Conservation (phyloP, 2,329 filamentous ascomycete species). For the Macroventuria anomochaeta region DNA sequence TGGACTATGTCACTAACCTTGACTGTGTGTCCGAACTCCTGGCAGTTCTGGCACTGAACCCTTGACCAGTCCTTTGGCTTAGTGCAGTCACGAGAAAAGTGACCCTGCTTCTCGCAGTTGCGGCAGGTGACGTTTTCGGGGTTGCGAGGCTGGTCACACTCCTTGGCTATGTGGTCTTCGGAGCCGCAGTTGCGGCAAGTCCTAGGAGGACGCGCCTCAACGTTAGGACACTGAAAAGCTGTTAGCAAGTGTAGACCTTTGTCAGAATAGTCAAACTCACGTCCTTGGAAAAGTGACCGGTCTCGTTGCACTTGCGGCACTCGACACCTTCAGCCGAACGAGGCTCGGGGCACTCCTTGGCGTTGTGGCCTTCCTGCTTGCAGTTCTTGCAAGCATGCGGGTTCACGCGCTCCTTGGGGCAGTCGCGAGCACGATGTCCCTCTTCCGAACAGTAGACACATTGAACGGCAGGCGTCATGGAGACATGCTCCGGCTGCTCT, state of each 20-base stretch:
- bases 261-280: slow-evolving; percentile 18
- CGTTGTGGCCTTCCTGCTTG: slow-evolving; percentile 54
- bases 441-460: slow-evolving; percentile 70
- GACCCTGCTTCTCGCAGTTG: slow-evolving; percentile 71
- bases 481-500: slow-evolving; percentile 59
- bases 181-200: slow-evolving; percentile 49
- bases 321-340: slow-evolving; percentile 64
- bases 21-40: slow-evolving; percentile 46
- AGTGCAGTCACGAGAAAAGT: slow-evolving; percentile 64
- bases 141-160: slow-evolving; percentile 47
- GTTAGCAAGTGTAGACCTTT: slow-evolving; percentile 20
- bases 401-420: slow-evolving; percentile 61
- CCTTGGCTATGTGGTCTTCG: slow-evolving; percentile 47
- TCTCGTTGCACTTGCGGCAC: slow-evolving; percentile 69
- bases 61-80: slow-evolving; percentile 61
- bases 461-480: slow-evolving; percentile 56
- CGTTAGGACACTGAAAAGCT: slow-evolving; percentile 38
- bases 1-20: slow-evolving; percentile 28
- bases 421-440: slow-evolving; percentile 74
- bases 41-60: slow-evolving; percentile 58
- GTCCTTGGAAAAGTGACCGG: slow-evolving; percentile 47
- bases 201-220: slow-evolving; percentile 30
- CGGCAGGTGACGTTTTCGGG: slow-evolving; percentile 55
- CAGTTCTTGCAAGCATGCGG: slow-evolving; percentile 74
- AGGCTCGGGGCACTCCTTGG: slow-evolving; percentile 52